Evolutionary conservation across 1,139 yeast species (phyloP), one percentile per base, ranked within the genome.

Genomic region (Sugiyamaella pinicola): DNA sequence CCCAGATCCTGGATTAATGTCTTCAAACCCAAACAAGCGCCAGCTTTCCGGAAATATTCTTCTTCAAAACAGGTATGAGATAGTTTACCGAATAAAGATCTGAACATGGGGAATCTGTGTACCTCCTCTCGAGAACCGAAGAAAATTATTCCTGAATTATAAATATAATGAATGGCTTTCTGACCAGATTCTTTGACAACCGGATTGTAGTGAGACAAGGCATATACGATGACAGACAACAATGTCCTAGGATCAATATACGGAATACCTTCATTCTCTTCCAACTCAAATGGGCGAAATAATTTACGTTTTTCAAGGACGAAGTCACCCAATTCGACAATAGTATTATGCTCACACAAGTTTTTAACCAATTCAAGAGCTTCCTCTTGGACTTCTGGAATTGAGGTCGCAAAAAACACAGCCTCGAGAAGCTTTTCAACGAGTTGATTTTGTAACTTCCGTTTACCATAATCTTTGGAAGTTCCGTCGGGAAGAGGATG

Each of bases 41-140:
- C 98, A 18, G 88, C 77, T 62, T 95, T 93, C 35, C 84, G 78
- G 66, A 86, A 87, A 69, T 87, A 91, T 45, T 82, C 85, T 67
- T 89, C 96, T 58, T 87, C 95, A 67, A 87, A 93, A 69, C 99
- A 93, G 55, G 89, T 81, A 66, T 93, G 99, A 46, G 95, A 84
- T 61, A 93, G 85, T 54, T 85, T 84, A 53, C 89, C 85, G 61
- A 88, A 84, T 76, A 91, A 76, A 4, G 86, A 78, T 56, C 95
- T 80, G 61, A 90, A 80, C 45, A 89, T 78, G 2, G 96, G 90
- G 49, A 88, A 85, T 54, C 80, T 77, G 53, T 86, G 77, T 0
- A 88, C 85, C 52, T 82, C 80, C 22, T 83, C 87, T 1, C 76
- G 75, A 1, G 76, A 69, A 0, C 95, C 96, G 69, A 89, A 87